Percentiles rank a stretch among this genome's conserved stretches.
phyloP scores from a whole-genome alignment of 2,329 filamentous ascomycete genomes.

The Fusarium chuoi region DNA sequence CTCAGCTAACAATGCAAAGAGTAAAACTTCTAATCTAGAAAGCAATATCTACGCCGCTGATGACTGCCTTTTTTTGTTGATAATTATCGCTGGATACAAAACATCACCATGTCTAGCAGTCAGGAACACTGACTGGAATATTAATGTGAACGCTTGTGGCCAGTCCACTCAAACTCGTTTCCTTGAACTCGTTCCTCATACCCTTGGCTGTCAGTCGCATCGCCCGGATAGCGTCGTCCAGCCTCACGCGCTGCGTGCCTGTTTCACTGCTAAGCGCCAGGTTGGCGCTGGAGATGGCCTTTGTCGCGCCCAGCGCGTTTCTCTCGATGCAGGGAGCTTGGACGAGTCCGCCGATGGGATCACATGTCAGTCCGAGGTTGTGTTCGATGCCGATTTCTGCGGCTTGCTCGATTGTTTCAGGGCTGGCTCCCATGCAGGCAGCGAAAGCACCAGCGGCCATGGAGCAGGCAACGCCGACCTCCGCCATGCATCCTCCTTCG shows the following conservation, averaged over 20 bases:
- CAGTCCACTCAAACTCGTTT: constrained; percentile 61
- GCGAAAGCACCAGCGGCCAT: constrained; percentile 63
- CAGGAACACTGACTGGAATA: constrained; percentile 63
- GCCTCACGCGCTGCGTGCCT: constrained; percentile 59
- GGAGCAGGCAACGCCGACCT: constrained; percentile 62
- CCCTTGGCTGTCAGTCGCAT: constrained; percentile 62
- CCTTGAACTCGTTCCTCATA: constrained; percentile 65
- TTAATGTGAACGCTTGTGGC: constrained; percentile 62
- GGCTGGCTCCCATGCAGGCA: constrained; percentile 62
- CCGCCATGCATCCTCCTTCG: constrained; percentile 64
- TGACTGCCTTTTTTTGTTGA: constrained; percentile 13
- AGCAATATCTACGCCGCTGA: not conserved
- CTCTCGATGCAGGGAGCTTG: constrained; percentile 64
- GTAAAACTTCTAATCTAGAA: constrained; percentile 10
- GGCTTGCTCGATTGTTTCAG: constrained; percentile 61
- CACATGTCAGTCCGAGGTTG: constrained; percentile 61
- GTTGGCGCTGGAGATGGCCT: constrained; percentile 62
- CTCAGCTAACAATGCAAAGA: not conserved
- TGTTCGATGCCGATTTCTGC: constrained; percentile 65
- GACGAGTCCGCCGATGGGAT: constrained; percentile 61
- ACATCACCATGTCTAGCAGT: constrained; percentile 50
- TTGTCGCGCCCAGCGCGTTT: constrained; percentile 61
- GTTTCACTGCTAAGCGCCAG: constrained; percentile 58
- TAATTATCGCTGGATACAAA: constrained; percentile 7
- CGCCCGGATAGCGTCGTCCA: constrained; percentile 62